Conservation (phyloP, 495 filamentous ascomycete genomes). For the Hyaloscypha finlandica region DNA sequence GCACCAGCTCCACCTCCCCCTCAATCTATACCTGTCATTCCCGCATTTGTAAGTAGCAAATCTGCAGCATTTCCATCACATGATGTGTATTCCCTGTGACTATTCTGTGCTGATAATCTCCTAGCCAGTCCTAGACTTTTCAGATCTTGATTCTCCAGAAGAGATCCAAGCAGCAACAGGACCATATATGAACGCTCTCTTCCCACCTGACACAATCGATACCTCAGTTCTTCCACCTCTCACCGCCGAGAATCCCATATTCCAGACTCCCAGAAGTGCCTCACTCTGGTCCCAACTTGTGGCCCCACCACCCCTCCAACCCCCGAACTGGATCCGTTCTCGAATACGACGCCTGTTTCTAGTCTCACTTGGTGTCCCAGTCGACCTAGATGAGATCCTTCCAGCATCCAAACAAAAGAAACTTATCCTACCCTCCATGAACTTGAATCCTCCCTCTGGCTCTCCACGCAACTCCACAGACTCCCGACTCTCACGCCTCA, state of each 20-base stretch:
- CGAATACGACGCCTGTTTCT: slow-evolving; percentile 95
- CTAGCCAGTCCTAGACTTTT: slow-evolving; percentile 74
- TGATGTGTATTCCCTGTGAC: not conserved
- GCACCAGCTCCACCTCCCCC: slow-evolving; percentile 45
- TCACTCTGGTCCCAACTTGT: slow-evolving; percentile 97
- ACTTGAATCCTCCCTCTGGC: slow-evolving; percentile 47
- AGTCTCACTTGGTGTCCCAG: slow-evolving; percentile 91
- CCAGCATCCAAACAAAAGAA: slow-evolving; percentile 98
- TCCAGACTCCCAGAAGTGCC: slow-evolving; percentile 70
- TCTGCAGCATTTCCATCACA: slow-evolving; percentile 19
- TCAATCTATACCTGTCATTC: slow-evolving; percentile 40
- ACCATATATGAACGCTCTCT: slow-evolving; percentile 58
- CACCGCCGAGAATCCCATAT: slow-evolving; percentile 55
- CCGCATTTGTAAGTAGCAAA: slow-evolving; percentile 51
- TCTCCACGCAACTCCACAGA: slow-evolving; percentile 51
- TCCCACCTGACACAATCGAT: slow-evolving; percentile 53
- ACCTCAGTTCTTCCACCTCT: slow-evolving; percentile 49
- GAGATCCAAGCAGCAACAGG: slow-evolving; percentile 53
- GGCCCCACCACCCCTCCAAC: slow-evolving; percentile 90
- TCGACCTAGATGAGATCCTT: slow-evolving; percentile 96
- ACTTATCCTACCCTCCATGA: slow-evolving; percentile 85
- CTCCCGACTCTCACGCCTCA: slow-evolving; percentile 52
- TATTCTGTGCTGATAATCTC: slow-evolving; percentile 12
- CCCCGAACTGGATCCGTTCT: slow-evolving; percentile 96
- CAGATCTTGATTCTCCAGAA: slow-evolving; percentile 51